Evolutionary conservation across 2,329 filamentous ascomycete genomes (phyloP).

Genomic region (Pyrenophora teres): DNA sequence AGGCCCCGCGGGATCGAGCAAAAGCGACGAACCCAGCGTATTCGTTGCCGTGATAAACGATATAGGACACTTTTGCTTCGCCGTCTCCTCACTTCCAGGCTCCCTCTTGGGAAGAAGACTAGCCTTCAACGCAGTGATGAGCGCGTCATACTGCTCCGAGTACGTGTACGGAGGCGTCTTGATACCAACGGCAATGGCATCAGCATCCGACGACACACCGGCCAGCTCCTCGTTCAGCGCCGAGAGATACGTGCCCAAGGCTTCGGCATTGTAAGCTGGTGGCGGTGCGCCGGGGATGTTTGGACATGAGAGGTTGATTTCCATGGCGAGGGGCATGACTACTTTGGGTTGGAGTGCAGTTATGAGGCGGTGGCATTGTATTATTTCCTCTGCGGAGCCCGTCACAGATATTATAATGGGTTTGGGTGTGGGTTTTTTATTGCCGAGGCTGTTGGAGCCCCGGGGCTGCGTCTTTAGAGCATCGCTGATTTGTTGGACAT

Average conservation of each 20-base stretch:
- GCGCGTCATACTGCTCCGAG: conserved; percentile 63
- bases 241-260: conserved; percentile 61
- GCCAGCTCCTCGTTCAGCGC: conserved; percentile 49
- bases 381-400: conserved; percentile 63
- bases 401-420: conserved; percentile 74
- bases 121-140: conserved; percentile 59
- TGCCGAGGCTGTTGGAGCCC: neutral
- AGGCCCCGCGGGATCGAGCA: conserved; percentile 51
- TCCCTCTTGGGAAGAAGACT: conserved; percentile 1
- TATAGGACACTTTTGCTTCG: conserved; percentile 49
- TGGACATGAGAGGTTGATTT: conserved; percentile 79
- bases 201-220: conserved; percentile 12
- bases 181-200: conserved; percentile 60
- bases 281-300: conserved; percentile 73
- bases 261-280: conserved; percentile 66
- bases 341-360: conserved; percentile 39
- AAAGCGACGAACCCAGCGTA: conserved; percentile 70
- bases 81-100: conserved; percentile 9
- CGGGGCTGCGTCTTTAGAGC: neutral
- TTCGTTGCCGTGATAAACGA: conserved; percentile 77
- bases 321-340: conserved; percentile 65
- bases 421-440: conserved; percentile 49
- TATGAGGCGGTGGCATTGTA: conserved; percentile 60
- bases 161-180: conserved; percentile 81
- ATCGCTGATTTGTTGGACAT: conserved; percentile 57